These are phyloP conservation scores for Desmodesmus armatus DNA, from an alignment of 139 green algal genomes.

Conservation along the genomic window DNA sequence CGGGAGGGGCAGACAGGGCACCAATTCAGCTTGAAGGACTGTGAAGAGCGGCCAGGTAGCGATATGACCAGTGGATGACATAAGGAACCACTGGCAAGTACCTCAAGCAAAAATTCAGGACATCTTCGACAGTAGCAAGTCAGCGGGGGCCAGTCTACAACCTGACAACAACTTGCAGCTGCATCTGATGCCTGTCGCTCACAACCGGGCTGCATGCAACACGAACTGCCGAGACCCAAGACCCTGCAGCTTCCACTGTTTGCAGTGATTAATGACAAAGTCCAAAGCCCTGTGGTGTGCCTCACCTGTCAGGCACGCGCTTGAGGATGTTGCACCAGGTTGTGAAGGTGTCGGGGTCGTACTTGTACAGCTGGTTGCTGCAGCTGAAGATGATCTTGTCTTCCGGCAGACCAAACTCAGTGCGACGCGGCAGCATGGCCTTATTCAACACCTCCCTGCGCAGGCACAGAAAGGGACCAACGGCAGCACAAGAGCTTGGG, in stretches of 20 bases:
- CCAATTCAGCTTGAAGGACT: neutral
- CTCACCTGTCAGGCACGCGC: constrained; percentile 63
- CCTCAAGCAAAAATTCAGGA: too few species aligned
- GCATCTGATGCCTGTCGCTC: too few species aligned
- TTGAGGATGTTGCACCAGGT: constrained; percentile 86
- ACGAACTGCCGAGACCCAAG: too few species aligned
- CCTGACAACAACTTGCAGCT: too few species aligned
- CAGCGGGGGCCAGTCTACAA: too few species aligned
- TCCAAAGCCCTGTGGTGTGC: neutral
- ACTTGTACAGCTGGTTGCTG: constrained; percentile 95
- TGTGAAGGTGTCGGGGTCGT: constrained; percentile 88
- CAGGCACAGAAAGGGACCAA: neutral
- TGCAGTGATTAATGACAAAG: neutral
- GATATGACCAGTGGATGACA: neutral
- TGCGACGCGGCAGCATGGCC: constrained; percentile 34
- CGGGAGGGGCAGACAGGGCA: neutral
- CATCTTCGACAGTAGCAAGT: too few species aligned
- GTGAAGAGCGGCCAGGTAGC: neutral
- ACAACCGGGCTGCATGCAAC: too few species aligned
- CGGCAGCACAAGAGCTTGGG: too few species aligned
- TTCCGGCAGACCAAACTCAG: constrained; percentile 79
- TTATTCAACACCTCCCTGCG: constrained; percentile 69
- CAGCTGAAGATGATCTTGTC: constrained; percentile 86
- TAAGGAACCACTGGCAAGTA: too few species aligned
- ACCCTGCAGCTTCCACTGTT: too few species aligned